Evolutionary conservation across 1,284 basidiomycete genomes (phyloP), one percentile per base, ranked within the genome.

Genomic region (Termitomyces sp.): DNA sequence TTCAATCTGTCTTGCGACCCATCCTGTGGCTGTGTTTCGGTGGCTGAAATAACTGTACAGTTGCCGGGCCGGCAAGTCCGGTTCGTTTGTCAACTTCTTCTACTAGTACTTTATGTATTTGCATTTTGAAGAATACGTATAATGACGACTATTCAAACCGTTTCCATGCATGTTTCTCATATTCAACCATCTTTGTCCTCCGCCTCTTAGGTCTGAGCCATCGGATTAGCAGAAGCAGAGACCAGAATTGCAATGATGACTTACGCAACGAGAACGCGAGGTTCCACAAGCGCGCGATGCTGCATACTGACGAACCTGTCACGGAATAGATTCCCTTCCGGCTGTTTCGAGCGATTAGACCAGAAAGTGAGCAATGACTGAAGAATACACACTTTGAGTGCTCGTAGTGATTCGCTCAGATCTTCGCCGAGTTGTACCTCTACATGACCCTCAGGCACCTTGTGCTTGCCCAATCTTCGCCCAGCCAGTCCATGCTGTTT

Each of bases 351-450:
- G 19, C 50, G 11, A n/a, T 43, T 21, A 46, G 35, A 41, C 38
- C 18, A 40, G 33, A 33, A 41, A 53, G 50, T 46, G 13, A 52
- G 40, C 38, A 38, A 28, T 10, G 18, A 46, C 38, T 31, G 18
- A n/a, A 7, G 16, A 34, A 30, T 65, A 68, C 77, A 31, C 55
- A 91, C 91, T 80, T 93, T 93, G 61, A 99, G 71, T 47, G 79
- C 86, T 46, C 95, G 74, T 60, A 98, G 69, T 63, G 78, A 92
- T 69, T 98, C 96, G 53, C 83, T 88, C 37, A 98, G 70, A 64
- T 98, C 93, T 60, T 97, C 94, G 5, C 91, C 91, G 0, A 96
- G 79, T 69, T 97, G 95, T 13, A 97, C 93, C 45, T 88, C 86
- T 7, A 94, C 77, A 21, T 79, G 74, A 6, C 74, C 77, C 59